Base-by-base conservation (phyloP, 208 protist species). In the Crithidia sp. region DNA sequence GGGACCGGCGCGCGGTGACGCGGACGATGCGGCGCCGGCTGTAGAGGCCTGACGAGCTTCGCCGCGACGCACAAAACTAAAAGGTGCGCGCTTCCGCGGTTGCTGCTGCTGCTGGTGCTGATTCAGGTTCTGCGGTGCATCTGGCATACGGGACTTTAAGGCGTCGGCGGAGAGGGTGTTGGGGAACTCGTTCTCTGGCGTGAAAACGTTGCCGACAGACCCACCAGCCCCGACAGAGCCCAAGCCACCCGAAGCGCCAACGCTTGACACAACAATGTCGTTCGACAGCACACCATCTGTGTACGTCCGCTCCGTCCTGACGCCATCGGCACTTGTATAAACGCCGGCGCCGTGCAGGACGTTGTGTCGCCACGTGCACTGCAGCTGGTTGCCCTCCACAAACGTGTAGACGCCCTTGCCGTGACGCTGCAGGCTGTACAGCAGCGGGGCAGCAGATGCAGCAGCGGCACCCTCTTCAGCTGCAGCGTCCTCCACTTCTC, bases 301-400 rank as follows among this genome's bases (percentile, higher is more conserved):
- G 71, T 96, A 96, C 7, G 54, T 58, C 39, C 91, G 87, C 40
- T 60, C 76, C 17, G 76, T 82, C 44, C 64, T 56, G 59, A 85
- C 82, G 45, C 89, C 87, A 2, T 68, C 76, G 4, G 76, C 49
- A 2, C 81, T 77, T 2, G 64, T 91, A 81, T 94, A 92, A 7
- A 80, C 77, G 17, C 91, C 91, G 12, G 85, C 70, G 12, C 91
- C 91, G 69, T 93, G 73, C 9, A 96, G 81, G 7, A 96, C 84
- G 65, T 93, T 91, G 62, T 92, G 88, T 49, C 80, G 67, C 91
- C 91, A 96, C 58, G 79, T 89, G 70, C 91, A 96, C 60, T 71
- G 69, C 43, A 96, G 78, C 52, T 72, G 47, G 64, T 89, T 87
- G 17, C 91, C 91, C 68, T 94, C 91, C 19, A 84, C 76, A 73